Conservation (phyloP, 495 filamentous ascomycete species). For the Neurospora cerealis region DNA sequence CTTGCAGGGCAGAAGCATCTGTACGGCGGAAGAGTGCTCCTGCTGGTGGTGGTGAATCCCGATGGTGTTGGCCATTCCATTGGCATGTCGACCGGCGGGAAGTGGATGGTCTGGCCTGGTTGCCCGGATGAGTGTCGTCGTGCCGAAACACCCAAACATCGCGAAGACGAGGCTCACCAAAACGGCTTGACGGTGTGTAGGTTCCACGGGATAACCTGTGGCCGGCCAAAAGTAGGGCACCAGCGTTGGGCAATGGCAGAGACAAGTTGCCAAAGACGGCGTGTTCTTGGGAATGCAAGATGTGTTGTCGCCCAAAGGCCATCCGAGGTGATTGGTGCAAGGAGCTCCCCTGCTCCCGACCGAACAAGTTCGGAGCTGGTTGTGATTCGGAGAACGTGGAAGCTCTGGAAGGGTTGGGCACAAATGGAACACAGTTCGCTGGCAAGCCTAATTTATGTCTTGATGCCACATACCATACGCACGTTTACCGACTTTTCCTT, state of each 20-base stretch:
- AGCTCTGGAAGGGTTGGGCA: constrained; percentile 2
- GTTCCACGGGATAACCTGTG: background rate
- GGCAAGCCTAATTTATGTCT: background rate
- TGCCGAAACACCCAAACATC: background rate
- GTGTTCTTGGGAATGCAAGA: background rate
- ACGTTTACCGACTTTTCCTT: background rate
- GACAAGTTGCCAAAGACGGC: background rate
- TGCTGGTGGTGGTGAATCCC: background rate
- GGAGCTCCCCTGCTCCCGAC: constrained; percentile 6
- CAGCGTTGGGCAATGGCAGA: constrained; percentile 17
- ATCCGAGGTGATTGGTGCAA: constrained; percentile 19
- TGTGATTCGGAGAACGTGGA: constrained; percentile 10
- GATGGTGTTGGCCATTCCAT: background rate
- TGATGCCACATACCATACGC: background rate
- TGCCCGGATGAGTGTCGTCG: background rate
- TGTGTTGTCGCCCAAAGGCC: constrained; percentile 15
- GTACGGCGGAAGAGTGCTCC: background rate
- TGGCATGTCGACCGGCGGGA: background rate
- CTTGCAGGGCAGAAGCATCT: background rate
- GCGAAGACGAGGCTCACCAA: background rate
- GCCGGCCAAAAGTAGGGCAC: constrained; percentile 8
- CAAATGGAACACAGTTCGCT: constrained; percentile 1
- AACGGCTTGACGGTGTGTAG: background rate
- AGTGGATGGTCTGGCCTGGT: background rate
- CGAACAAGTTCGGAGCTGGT: constrained; percentile 7